Evolutionary conservation across 345 rosid species (phyloP).

Genomic region (sweet orange (Citrus sinensis)): DVS_A1.0 CM039166.1:12221501-12222000

Average conservation of each 20-base stretch:
- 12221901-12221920: background rate
- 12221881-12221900: background rate
- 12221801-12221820: background rate
- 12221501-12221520: background rate
- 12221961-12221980: too few relatives aligned
- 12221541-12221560: conserved; percentile 84
- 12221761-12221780: background rate
- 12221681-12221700: background rate
- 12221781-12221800: background rate
- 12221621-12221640: conserved; percentile 10
- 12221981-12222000: too few relatives aligned
- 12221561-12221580: conserved; percentile 63
- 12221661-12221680: conserved; percentile 15
- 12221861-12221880: background rate
- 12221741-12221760: background rate
- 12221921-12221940: too few relatives aligned
- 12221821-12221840: background rate
- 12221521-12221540: conserved; percentile 56
- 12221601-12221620: conserved; percentile 72
- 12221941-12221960: too few relatives aligned
- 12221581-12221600: conserved; percentile 57
- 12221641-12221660: conserved; percentile 11
- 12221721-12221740: conserved; percentile 8
- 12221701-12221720: background rate
- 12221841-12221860: background rate